Percentiles rank a stretch among this genome's conserved stretches.
Conservation (phyloP, 2,329 filamentous ascomycete species). For the Akanthomyces dipterigenus region DNA sequence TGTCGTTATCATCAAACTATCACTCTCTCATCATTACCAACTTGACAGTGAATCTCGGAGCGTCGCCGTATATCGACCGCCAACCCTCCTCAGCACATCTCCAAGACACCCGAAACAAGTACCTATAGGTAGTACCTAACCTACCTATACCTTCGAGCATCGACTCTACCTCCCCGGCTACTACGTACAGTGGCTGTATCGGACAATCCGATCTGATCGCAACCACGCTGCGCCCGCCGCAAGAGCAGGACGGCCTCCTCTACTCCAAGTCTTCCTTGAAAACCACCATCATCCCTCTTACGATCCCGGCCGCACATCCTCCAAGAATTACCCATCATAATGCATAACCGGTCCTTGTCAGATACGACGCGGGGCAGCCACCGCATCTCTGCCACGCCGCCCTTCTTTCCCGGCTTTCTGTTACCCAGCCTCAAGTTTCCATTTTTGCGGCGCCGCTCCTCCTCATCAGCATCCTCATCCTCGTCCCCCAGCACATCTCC, state of each 20-base stretch:
- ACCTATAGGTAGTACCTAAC: no score
- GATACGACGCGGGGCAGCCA: constrained; percentile 28
- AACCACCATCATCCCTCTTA: background rate
- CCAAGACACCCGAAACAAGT: no score
- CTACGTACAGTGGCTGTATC: no score
- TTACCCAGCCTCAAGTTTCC: constrained; percentile 44
- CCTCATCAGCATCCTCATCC: constrained; percentile 19
- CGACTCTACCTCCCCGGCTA: background rate
- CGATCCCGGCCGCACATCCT: background rate
- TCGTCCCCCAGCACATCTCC: constrained; percentile 21
- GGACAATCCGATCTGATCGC: background rate
- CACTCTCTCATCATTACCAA: background rate
- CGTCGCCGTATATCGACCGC: background rate
- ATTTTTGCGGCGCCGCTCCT: constrained; percentile 37
- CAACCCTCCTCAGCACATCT: background rate
- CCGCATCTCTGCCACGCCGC: constrained; percentile 35
- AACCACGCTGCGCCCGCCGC: background rate
- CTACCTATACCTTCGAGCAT: background rate
- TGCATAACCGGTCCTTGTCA: constrained; percentile 1
- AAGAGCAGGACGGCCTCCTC: background rate
- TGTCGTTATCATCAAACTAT: background rate
- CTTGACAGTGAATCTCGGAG: background rate
- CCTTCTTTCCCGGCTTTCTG: constrained; percentile 44
- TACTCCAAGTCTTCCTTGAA: background rate
- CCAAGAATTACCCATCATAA: background rate